phyloP scores from a whole-genome alignment of 176 grass and related monocot genomes.

The Oryza rufipogon region DNA sequence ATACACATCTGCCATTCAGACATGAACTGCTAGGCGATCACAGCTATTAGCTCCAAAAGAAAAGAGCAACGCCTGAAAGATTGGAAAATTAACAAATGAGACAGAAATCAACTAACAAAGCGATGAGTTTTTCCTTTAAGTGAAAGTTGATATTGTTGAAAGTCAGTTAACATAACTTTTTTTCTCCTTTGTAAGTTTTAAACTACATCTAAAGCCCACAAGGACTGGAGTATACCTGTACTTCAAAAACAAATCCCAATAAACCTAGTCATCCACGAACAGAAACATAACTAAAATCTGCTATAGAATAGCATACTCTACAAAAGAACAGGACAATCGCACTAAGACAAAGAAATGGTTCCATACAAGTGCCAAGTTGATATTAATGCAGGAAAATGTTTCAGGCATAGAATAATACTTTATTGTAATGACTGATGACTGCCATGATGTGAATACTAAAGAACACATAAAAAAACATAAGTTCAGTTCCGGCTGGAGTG shows the following conservation, averaged over 20 bases:
- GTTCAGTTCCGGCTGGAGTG: neutral
- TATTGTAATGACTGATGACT: neutral
- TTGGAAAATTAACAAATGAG: slow-evolving; percentile 11
- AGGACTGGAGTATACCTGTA: neutral
- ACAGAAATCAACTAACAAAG: neutral
- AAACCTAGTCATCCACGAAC: neutral
- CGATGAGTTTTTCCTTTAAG: neutral
- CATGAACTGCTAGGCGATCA: neutral
- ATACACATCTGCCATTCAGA: neutral
- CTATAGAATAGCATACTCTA: neutral
- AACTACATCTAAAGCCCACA: neutral
- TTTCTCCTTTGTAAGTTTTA: neutral
- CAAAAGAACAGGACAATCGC: neutral
- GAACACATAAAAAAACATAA: neutral
- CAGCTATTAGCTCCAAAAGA: slow-evolving; percentile 8
- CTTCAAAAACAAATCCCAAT: neutral
- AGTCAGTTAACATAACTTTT: neutral
- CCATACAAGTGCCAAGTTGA: neutral
- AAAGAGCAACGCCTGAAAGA: slow-evolving; percentile 7
- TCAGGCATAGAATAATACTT: neutral
- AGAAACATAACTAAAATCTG: neutral
- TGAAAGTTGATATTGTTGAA: neutral
- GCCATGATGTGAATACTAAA: neutral
- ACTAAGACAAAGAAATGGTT: neutral
- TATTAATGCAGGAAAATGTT: neutral